Base-by-base conservation (phyloP, 2,329 filamentous ascomycete species). In the Pseudovirgaria hyperparasitica region DNA sequence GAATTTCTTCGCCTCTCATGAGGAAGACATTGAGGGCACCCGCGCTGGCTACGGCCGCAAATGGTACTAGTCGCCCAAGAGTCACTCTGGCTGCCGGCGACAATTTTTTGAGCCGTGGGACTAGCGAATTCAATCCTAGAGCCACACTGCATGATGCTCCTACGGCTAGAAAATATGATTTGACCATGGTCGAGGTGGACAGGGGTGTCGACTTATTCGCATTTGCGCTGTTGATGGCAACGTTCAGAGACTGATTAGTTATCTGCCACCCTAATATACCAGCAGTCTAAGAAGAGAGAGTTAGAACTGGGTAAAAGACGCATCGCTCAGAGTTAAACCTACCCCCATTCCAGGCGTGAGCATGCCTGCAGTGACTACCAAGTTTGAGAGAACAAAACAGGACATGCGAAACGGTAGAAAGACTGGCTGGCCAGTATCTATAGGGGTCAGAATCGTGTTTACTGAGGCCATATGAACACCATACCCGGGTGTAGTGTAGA, bases 391-490 rank as follows among this genome's bases (percentile, higher is more conserved):
- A 29, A 92, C 85, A 52, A 90, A 98, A 58, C 72, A 81, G 27
- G 87, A 96, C 90, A 98, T 98, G 52, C 90, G 82, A 54, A 96
- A 96, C 12, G 90, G 90, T 11, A 98, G 68, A 43, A 96, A 72
- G 36, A 98, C 86, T 25, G 87, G 78, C 52, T 86, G 67, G 40
- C 90, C 90, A 11, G 86, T 96, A 56, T 98, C 90, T 23, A 7
- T 23, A 19, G 18, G 9, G 18, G 31, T 48, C 32, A 48, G 42
- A 29, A 28, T 29, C 2, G 20, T 28, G 28, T 25, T 18, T 19
- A 21, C 12, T 18, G 12, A 9, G 16, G 11, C 15, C 4, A 9
- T 16, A 16, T 21, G 22, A 26, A 16, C 9, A 19, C 34, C 66
- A 40, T 72, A 92, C 85, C 85, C 39, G 90, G 90, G 54, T 98